Evolutionary conservation across 2,329 filamentous ascomycete species (phyloP).

Genomic region (Xylaria sp.): DNA sequence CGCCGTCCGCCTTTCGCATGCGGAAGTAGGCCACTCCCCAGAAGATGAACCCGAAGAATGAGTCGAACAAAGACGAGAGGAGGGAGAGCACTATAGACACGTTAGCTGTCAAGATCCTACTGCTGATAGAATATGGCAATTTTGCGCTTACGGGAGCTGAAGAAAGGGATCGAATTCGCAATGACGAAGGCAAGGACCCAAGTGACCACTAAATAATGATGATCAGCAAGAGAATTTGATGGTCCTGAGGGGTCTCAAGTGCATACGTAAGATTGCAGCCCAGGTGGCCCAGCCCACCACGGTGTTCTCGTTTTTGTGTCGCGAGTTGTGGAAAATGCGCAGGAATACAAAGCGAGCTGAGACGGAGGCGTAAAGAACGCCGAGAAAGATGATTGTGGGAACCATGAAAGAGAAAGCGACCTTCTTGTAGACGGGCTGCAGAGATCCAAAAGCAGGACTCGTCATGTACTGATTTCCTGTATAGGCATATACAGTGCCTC

Average conservation of each 20-base stretch:
- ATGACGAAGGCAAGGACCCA: slow-evolving; percentile 95
- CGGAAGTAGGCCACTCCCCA: slow-evolving; percentile 83
- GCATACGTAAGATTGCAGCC: slow-evolving; percentile 71
- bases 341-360: slow-evolving; percentile 92
- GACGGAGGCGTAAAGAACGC: slow-evolving; percentile 88
- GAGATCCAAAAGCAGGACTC: slow-evolving; percentile 83
- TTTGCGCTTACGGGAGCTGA: slow-evolving; percentile 68
- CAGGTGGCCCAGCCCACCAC: slow-evolving; percentile 80
- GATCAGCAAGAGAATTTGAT: slow-evolving; percentile 1
- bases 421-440: slow-evolving; percentile 83
- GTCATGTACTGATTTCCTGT: slow-evolving; percentile 90
- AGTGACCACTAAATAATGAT: slow-evolving; percentile 55
- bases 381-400: slow-evolving; percentile 89
- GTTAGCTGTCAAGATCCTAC: slow-evolving; percentile 11
- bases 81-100: slow-evolving; percentile 61
- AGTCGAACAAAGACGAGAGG: slow-evolving; percentile 90
- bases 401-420: slow-evolving; percentile 94
- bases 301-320: slow-evolving; percentile 82
- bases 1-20: slow-evolving; percentile 71
- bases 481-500: slow-evolving; percentile 82
- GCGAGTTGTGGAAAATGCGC: slow-evolving; percentile 79
- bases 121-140: no score
- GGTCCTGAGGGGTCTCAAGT: slow-evolving; percentile 23
- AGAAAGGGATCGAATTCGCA: slow-evolving; percentile 92
- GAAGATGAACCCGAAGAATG: slow-evolving; percentile 95